Evolutionary conservation across 192 early-diverging fungal genomes (phyloP).

Genomic region (Backusella parvicylindrica): DNA sequence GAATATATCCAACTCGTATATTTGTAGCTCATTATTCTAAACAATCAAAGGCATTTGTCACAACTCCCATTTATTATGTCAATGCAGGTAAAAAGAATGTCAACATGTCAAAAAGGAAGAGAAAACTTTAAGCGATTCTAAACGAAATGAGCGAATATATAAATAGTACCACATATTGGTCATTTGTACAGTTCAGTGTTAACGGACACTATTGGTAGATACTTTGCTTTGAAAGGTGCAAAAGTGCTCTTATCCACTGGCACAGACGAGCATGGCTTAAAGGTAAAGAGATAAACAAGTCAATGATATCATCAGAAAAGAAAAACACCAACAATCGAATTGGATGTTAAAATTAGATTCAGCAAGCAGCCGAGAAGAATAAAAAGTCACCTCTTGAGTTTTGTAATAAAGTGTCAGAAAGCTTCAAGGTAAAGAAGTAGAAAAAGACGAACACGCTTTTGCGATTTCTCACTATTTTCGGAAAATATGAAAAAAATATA

Average conservation of each 20-base stretch:
- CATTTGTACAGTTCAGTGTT: constrained; percentile 90
- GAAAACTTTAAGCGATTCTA: background rate
- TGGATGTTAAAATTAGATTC: constrained; percentile 56
- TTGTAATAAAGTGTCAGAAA: constrained; percentile 70
- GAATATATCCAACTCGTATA: background rate
- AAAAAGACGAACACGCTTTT: background rate
- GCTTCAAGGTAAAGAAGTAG: constrained; percentile 52
- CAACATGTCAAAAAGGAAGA: background rate
- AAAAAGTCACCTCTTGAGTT: constrained; percentile 62
- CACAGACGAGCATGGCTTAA: constrained; percentile 96
- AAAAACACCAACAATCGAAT: background rate
- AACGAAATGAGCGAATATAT: background rate
- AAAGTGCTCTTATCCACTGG: constrained; percentile 62
- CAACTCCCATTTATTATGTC: constrained; percentile 90
- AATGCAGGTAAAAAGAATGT: constrained; percentile 57
- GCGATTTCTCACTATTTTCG: too few species aligned
- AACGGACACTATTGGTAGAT: constrained; percentile 77
- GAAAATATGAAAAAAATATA: constrained; percentile 11
- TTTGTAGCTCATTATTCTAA: background rate
- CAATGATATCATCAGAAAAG: background rate
- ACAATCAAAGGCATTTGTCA: constrained; percentile 58
- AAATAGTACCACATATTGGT: constrained; percentile 85
- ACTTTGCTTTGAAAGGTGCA: constrained; percentile 66
- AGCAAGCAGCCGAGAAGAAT: constrained; percentile 76
- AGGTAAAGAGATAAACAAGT: constrained; percentile 56